Conservation (phyloP, 306 rosid genomes). For the Castanea crenata region DNA sequence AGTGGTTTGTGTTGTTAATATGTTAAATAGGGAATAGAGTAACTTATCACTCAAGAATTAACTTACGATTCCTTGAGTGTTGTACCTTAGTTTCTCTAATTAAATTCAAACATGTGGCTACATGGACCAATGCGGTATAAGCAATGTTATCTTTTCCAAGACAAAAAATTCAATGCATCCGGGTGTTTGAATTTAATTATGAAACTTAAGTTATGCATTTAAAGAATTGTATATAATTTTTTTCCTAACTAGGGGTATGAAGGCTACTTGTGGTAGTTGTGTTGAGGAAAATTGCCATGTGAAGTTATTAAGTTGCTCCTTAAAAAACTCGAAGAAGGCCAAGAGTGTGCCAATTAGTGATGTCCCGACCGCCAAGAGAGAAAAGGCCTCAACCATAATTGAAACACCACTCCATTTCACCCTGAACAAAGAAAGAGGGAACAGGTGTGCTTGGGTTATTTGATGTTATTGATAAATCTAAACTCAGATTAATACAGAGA, state of each 20-base stretch:
- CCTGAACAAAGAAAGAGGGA: slow-evolving; percentile 26
- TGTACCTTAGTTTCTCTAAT: too few species aligned
- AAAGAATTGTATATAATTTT: too few species aligned
- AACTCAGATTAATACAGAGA: neutral
- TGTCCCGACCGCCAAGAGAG: slow-evolving; percentile 67
- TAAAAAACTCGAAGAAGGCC: slow-evolving; percentile 68
- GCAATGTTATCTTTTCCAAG: too few species aligned
- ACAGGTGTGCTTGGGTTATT: neutral
- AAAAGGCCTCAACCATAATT: slow-evolving; percentile 70
- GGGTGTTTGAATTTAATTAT: too few species aligned
- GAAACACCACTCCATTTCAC: slow-evolving; percentile 59
- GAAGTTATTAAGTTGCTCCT: slow-evolving; percentile 54
- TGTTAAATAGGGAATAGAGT: neutral
- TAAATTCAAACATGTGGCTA: too few species aligned
- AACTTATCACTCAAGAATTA: neutral
- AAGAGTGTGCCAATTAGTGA: slow-evolving; percentile 66
- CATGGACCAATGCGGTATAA: too few species aligned
- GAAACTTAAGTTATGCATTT: too few species aligned
- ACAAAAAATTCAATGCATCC: too few species aligned
- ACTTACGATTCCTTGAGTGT: too few species aligned
- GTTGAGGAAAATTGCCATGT: slow-evolving; percentile 27
- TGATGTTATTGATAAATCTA: neutral
- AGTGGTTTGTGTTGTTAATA: neutral
- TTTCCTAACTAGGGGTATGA: neutral
- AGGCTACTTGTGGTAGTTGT: slow-evolving; percentile 24